Evolutionary conservation across 805 yeast species (phyloP).

Genomic region (Wickerhamiella dianesei): DNA sequence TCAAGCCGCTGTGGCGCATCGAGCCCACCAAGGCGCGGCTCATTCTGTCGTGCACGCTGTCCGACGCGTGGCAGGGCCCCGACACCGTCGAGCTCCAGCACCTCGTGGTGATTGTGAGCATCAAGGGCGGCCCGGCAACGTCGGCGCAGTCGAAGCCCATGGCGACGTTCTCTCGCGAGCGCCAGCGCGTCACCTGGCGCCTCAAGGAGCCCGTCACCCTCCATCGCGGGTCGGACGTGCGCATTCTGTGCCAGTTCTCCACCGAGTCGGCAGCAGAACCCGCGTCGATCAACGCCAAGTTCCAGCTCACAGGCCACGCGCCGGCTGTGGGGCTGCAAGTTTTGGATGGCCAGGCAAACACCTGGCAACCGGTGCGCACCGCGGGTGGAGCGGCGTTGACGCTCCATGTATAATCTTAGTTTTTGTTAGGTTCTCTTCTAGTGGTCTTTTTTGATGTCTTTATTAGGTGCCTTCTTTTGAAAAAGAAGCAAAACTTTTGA

Average conservation of each 20-base stretch:
- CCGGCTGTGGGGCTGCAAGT: background rate
- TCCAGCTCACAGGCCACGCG: background rate
- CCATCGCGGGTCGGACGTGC: conserved; percentile 30
- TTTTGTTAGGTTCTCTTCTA: no score
- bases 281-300: conserved; percentile 8
- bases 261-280: conserved; percentile 63
- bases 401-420: background rate
- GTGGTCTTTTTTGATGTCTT: no score
- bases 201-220: conserved; percentile 31
- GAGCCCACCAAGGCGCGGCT: conserved; percentile 77
- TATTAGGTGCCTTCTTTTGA: no score
- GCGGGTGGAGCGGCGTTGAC: background rate
- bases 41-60: conserved; percentile 53
- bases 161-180: conserved; percentile 80
- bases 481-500: no score
- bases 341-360: background rate
- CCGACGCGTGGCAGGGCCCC: conserved; percentile 32
- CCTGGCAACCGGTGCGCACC: background rate
- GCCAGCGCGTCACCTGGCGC: conserved; percentile 78
- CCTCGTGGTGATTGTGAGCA: conserved; percentile 46
- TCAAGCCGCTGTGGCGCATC: conserved; percentile 81
- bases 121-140: conserved; percentile 43
- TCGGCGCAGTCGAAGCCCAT: conserved; percentile 82
- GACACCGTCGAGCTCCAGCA: conserved; percentile 39
- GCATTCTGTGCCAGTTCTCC: conserved; percentile 72